Evolutionary conservation across 225 moss, liverwort and hornwort genomes (phyloP).

Genomic region (Takakia lepidozioides): DNA sequence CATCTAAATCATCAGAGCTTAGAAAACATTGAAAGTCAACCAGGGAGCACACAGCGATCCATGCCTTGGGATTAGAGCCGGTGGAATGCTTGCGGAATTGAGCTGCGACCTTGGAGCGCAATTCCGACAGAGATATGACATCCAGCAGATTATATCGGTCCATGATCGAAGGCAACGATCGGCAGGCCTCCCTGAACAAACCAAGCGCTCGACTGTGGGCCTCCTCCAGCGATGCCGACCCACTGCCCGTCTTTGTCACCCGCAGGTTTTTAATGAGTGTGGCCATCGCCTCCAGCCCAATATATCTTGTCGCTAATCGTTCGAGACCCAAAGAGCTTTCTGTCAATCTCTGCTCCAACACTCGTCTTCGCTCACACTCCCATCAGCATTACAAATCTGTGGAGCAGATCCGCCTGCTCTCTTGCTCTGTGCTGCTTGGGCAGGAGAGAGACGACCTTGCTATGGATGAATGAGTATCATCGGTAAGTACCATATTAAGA

Average conservation of each 20-base stretch:
- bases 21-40: background rate
- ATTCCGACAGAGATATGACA: conserved; percentile 49
- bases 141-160: conserved; percentile 76
- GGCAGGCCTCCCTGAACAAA: conserved; percentile 73
- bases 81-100: conserved; percentile 75
- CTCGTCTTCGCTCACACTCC: no score
- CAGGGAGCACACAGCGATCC: background rate
- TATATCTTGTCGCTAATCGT: no score
- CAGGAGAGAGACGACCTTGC: no score
- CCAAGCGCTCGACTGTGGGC: conserved; percentile 55
- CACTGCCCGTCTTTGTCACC: conserved; percentile 32
- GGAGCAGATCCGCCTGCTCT: no score
- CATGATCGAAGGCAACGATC: conserved; percentile 78
- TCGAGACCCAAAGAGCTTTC: no score
- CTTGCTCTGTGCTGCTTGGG: no score
- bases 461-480: no score
- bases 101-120: conserved; percentile 38
- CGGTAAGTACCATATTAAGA: no score
- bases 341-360: no score
- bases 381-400: no score
- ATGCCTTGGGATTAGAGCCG: conserved; percentile 79
- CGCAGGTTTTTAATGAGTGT: conserved; percentile 47
- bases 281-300: conserved; percentile 45
- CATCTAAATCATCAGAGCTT: background rate
- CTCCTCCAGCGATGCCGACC: conserved; percentile 61